Base-by-base conservation (phyloP, 495 filamentous ascomycete species). In the Collariella sp. region DNA sequence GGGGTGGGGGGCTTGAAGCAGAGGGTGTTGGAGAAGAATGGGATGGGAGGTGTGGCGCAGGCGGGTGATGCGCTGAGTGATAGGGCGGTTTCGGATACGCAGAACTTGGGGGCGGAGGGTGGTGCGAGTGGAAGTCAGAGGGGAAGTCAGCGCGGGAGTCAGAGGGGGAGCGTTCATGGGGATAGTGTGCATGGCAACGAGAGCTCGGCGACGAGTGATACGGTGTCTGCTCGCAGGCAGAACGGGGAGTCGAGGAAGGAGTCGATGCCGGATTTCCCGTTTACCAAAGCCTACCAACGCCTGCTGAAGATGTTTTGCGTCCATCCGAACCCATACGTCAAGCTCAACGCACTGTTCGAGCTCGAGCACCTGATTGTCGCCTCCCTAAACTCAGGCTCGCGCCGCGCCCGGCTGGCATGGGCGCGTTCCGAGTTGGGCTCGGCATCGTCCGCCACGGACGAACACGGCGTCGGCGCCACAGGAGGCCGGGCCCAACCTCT, bases 241-340 rank as follows among this genome's bases (percentile, higher is more conserved):
- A 64, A 62, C 41, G 62, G 64, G 43, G 62, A 69, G 19, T 52
- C 65, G n/a, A 62, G 60, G 46, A 73, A 72, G 51, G 67, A 73
- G 7, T 61, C 70, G 2, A 65, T 76, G 10, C 66, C 76, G 12
- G 79, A 77, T 18, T 91, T 91, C 62, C 82, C 85, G 1, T 91
- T 89, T 56, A 72, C 74, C 38, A 76, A 80, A 42, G 85, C 89
- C 5, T 96, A 91, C 69, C 81, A 82, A 59, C 83, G 83, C 22
- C 78, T 96, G 0, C 73, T 96, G 19, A 81, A 84, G 47, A 89
- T 88, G 63, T 95, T 96, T 60, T 93, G 89, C 16, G 87, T 88
- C 4, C 89, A 93, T 63, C 87, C 88, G 2, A 95, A 94, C 61
- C 91, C 91, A 0, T 88, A 84, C 60, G 78, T 83, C 45, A 96